Evolutionary conservation across 306 rosid genomes (phyloP).

Genomic region (Rosa persica): DNA sequence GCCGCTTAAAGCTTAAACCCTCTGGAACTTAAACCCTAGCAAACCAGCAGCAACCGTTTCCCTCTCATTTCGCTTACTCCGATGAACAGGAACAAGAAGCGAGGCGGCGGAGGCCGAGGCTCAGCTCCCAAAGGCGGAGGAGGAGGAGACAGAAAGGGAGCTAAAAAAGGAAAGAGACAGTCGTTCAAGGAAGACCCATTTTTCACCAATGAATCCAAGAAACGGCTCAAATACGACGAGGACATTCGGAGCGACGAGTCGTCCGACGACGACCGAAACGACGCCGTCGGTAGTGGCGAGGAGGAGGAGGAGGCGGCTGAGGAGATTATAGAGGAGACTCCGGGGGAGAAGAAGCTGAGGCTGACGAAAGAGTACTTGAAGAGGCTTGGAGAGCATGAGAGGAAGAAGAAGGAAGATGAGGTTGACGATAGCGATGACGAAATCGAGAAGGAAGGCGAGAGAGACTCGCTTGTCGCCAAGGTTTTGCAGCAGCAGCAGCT

Average conservation of each 20-base stretch:
- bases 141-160: slow-evolving; percentile 42
- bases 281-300: slow-evolving; percentile 16
- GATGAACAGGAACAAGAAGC: slow-evolving; percentile 42
- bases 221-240: slow-evolving; percentile 47
- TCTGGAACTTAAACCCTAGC: slow-evolving; percentile 21
- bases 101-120: slow-evolving; percentile 8
- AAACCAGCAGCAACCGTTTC: background rate
- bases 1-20: slow-evolving; percentile 17
- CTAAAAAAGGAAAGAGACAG: slow-evolving; percentile 29
- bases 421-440: slow-evolving; percentile 30
- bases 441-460: slow-evolving; percentile 47
- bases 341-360: slow-evolving; percentile 68
- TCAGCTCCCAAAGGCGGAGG: slow-evolving; percentile 19
- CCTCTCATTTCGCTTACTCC: background rate
- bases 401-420: slow-evolving; percentile 49
- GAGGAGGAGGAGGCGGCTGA: slow-evolving; percentile 23
- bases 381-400: slow-evolving; percentile 36
- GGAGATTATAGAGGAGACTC: slow-evolving; percentile 51
- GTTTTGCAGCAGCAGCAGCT: slow-evolving; percentile 71
- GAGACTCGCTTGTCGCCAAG: slow-evolving; percentile 69
- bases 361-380: slow-evolving; percentile 50
- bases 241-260: slow-evolving; percentile 58
- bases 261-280: slow-evolving; percentile 49
- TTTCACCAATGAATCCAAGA: slow-evolving; percentile 52
- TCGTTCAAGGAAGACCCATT: slow-evolving; percentile 49